Conservation (phyloP, 345 rosid species). For the Punica granatum region DNA sequence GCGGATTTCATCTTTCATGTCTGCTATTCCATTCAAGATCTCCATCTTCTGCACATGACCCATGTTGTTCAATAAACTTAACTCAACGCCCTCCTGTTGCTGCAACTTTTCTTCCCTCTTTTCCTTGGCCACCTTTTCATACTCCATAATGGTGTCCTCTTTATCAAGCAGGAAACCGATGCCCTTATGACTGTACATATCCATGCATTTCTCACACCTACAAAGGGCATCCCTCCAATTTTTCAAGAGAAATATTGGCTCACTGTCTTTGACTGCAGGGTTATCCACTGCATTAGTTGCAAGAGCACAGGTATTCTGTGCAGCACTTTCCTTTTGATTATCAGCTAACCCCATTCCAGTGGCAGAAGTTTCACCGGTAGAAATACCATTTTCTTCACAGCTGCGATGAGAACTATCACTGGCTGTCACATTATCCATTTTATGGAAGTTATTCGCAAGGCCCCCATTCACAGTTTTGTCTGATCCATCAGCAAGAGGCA, state of each 20-base stretch:
- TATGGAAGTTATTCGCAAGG: slow-evolving; percentile 14
- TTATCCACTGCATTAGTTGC: slow-evolving; percentile 19
- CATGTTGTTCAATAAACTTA: slow-evolving; percentile 53
- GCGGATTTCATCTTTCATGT: slow-evolving; percentile 64
- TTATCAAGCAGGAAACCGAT: slow-evolving; percentile 59
- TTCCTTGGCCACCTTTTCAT: slow-evolving; percentile 79
- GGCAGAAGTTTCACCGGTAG: slow-evolving; percentile 40
- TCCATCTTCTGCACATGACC: slow-evolving; percentile 93
- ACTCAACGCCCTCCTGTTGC: slow-evolving; percentile 68
- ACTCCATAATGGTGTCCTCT: slow-evolving; percentile 85
- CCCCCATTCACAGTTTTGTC: slow-evolving; percentile 32
- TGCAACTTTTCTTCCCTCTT: slow-evolving; percentile 86
- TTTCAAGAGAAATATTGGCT: slow-evolving; percentile 73
- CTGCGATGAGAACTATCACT: slow-evolving; percentile 16
- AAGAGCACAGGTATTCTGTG: slow-evolving; percentile 31
- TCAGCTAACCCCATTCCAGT: slow-evolving; percentile 21
- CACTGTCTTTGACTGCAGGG: slow-evolving; percentile 28
- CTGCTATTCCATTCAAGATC: slow-evolving; percentile 76
- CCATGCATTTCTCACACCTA: slow-evolving; percentile 63
- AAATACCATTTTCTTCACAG: slow-evolving; percentile 19
- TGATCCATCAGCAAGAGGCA: slow-evolving; percentile 23
- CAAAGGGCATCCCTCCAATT: slow-evolving; percentile 83
- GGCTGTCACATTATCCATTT: slow-evolving; percentile 7
- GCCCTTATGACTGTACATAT: slow-evolving; percentile 50
- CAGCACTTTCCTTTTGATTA: slow-evolving; percentile 10